Evolutionary conservation across 306 rosid species (phyloP).

Genomic region (Rubus parviflorus): DNA sequence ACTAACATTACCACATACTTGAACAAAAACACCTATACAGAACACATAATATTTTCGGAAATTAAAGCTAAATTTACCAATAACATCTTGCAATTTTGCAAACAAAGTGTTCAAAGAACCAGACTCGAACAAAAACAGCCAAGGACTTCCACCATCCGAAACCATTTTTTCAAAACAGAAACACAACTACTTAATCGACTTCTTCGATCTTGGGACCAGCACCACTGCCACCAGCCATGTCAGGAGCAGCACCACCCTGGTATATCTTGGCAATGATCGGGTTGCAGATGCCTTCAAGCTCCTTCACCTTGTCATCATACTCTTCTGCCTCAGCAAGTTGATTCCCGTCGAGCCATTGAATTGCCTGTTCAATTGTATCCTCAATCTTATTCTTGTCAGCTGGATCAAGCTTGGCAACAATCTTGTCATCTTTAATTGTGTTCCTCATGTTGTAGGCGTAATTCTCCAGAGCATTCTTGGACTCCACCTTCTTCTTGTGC

Average conservation of each 20-base stretch:
- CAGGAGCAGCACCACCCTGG: slow-evolving; percentile 10
- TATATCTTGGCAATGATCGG: slow-evolving; percentile 1
- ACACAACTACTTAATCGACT: neutral
- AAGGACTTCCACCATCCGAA: too few relatives aligned
- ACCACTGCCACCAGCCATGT: neutral
- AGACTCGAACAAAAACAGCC: too few relatives aligned
- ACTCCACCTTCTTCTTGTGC: slow-evolving; percentile 3
- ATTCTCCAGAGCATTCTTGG: slow-evolving; percentile 2
- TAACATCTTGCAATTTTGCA: too few relatives aligned
- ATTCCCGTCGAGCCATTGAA: neutral
- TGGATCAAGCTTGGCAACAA: neutral
- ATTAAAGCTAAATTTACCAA: too few relatives aligned
- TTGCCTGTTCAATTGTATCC: neutral
- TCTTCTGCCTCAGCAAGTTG: neutral
- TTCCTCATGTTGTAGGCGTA: slow-evolving; percentile 1
- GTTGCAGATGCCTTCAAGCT: slow-evolving; percentile 2
- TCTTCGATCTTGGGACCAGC: neutral
- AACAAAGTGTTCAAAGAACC: too few relatives aligned
- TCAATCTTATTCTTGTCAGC: neutral
- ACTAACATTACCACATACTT: too few relatives aligned
- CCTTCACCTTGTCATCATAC: slow-evolving; percentile 4
- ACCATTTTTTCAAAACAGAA: neutral
- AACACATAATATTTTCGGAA: too few relatives aligned
- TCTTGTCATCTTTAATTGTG: neutral
- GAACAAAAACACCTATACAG: too few relatives aligned